A percentile compares a stretch with the other conserved stretches of the same genome.
These are phyloP conservation scores for Aurantiochytrium sp. DNA, from an alignment of 108 stramenopile genomes.

Conservation along the genomic window DNA sequence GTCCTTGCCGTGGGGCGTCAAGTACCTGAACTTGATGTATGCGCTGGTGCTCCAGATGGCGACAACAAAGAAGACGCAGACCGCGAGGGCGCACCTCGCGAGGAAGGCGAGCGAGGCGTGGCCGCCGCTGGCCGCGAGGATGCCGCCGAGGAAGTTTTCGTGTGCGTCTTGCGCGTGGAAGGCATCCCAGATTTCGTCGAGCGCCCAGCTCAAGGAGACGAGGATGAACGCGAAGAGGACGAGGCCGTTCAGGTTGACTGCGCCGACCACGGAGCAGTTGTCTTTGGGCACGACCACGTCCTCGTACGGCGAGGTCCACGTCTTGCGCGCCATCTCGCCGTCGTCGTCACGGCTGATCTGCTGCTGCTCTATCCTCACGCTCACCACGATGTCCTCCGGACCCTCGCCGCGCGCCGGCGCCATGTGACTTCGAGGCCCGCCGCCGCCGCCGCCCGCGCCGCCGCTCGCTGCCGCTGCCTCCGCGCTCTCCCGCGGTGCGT, in stretches of 20 bases:
- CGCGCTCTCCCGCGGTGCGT: too few species aligned
- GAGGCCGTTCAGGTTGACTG: background rate
- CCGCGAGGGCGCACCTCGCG: background rate
- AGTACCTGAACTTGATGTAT: background rate
- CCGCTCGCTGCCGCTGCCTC: too few species aligned
- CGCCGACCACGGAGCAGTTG: background rate
- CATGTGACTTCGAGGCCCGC: too few species aligned
- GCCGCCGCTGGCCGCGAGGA: background rate
- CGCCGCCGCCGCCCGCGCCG: too few species aligned
- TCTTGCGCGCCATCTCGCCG: background rate
- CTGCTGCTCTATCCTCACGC: background rate
- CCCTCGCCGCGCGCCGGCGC: background rate
- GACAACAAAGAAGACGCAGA: slow-evolving; percentile 1
- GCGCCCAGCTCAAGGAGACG: slow-evolving; percentile 1
- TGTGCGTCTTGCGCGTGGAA: background rate
- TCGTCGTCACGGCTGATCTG: background rate
- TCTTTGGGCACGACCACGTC: background rate
- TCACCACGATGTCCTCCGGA: background rate
- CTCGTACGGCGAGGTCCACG: background rate
- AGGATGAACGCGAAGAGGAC: background rate
- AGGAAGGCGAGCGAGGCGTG: background rate
- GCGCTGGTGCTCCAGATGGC: background rate
- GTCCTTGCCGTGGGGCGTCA: background rate
- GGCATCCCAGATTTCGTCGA: background rate
- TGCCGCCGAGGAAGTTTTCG: background rate